Base-by-base conservation (phyloP, 805 yeast genomes). In the Babjeviella inositovora region DNA sequence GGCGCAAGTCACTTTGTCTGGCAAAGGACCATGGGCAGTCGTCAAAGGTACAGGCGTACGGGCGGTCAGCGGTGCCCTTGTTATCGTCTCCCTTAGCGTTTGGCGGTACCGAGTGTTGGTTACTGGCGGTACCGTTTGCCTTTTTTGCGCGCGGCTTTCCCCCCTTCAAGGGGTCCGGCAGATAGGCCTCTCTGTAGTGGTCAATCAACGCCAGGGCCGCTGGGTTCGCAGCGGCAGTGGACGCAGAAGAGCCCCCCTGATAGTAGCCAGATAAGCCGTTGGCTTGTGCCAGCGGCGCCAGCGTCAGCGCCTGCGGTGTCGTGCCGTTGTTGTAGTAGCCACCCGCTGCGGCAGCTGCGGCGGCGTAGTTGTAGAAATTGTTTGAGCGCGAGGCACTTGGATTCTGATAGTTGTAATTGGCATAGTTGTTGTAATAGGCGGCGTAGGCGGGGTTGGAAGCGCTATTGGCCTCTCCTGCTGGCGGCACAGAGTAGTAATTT, bases 11-110 rank as follows among this genome's bases (percentile, higher is more conserved):
- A 23, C 76, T 64, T 25, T 64, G 70, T 20, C 87, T 54, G 6
- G 68, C 61, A 43, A 76, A 76, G 2, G 81, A 55, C 85, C 87
- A 75, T 12, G 46, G 51, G 44, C 87, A 75, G 4, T 49, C 51
- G 5, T 41, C 41, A 26, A 35, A 50, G 8, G 44, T 29, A 34
- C 71, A 63, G 13, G 34, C 37, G 30, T 45, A 59, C 2, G 62
- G 60, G 15, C 58, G n/a, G n/a, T n/a, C n/a, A n/a, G n/a, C n/a
- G n/a, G n/a, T n/a, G n/a, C n/a, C n/a, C n/a, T n/a, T n/a, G n/a
- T n/a, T n/a, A n/a, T n/a, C n/a, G n/a, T n/a, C n/a, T n/a, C n/a
- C n/a, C n/a, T n/a, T n/a, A n/a, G n/a, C n/a, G n/a, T 44, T 4
- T 21, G 30, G 6, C 23, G 14, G 20, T 24, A 2, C 14, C 14